phyloP scores from a whole-genome alignment of 306 rosid species.

The Pyrus betulifolia region DNA sequence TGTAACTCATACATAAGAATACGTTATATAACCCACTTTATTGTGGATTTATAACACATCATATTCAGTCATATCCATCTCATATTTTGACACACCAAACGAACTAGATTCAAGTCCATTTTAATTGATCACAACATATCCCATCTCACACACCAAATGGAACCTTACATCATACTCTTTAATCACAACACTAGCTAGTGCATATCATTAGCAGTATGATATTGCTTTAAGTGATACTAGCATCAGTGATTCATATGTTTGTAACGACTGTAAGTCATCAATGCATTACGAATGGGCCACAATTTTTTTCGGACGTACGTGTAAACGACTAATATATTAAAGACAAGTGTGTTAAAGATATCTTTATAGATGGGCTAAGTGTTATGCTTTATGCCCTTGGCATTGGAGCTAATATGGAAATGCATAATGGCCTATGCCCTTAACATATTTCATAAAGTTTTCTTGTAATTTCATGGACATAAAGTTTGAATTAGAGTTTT shows the following conservation, averaged over 20 bases:
- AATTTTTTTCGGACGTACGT: neutral
- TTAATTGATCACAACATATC: no score
- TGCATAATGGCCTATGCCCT: neutral
- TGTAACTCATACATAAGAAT: no score
- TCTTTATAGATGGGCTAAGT: neutral
- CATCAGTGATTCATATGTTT: neutral
- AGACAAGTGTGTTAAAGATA: neutral
- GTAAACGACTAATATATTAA: no score
- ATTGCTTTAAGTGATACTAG: neutral
- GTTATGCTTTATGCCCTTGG: neutral
- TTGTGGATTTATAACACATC: no score
- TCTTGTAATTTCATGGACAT: neutral
- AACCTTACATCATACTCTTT: neutral
- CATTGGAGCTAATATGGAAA: neutral
- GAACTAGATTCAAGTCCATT: no score
- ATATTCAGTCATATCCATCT: no score
- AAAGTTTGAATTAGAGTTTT: neutral
- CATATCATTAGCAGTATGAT: neutral
- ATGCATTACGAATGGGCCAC: neutral
- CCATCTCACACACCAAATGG: fast-evolving
- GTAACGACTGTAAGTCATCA: neutral
- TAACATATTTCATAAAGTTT: neutral
- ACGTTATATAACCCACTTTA: no score
- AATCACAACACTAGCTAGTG: neutral
- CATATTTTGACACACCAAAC: no score